Evolutionary conservation across 495 filamentous ascomycete genomes (phyloP).

Genomic region (Penicillium manginii): DNA sequence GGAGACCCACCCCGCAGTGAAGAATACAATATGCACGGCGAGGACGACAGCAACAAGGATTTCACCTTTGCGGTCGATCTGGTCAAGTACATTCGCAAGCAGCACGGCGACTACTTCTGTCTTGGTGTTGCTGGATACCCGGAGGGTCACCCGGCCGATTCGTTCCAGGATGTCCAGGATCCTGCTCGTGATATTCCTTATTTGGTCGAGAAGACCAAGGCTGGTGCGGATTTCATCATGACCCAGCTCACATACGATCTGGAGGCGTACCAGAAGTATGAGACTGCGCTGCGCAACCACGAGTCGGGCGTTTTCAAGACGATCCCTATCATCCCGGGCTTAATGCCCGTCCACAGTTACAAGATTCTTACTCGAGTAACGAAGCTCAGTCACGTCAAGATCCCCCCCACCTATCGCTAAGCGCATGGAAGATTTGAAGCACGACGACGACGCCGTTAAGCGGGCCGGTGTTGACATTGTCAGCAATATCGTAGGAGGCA

Average conservation of each 20-base stretch:
- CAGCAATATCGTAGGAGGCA: conserved; percentile 47
- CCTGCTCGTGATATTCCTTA: conserved; percentile 82
- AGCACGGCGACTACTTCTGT: conserved; percentile 94
- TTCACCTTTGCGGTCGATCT: conserved; percentile 91
- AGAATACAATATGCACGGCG: conserved; percentile 75
- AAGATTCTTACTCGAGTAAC: conserved; percentile 92
- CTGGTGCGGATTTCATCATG: conserved; percentile 98
- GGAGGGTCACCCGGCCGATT: conserved; percentile 93
- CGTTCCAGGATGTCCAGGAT: conserved; percentile 77
- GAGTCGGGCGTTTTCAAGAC: conserved; percentile 84
- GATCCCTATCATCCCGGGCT: conserved; percentile 88
- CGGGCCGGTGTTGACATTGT: conserved; percentile 57
- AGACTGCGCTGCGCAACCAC: conserved; percentile 76
- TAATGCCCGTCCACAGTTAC: conserved; percentile 98
- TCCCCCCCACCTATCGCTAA: conserved; percentile 70
- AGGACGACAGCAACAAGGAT: conserved; percentile 71
- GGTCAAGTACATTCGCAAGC: conserved; percentile 82
- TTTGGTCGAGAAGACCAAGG: conserved; percentile 85
- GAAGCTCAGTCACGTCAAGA: conserved; percentile 87
- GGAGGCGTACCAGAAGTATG: conserved; percentile 77
- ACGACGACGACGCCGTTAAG: conserved; percentile 90
- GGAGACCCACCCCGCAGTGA: conserved; percentile 91
- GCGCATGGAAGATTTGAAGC: conserved; percentile 76
- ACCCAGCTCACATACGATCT: conserved; percentile 98
- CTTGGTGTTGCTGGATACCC: conserved; percentile 94